A percentile compares a stretch with the other conserved stretches of the same genome.
Evolutionary conservation across 352 stramenopile species (phyloP).

Genomic region (Saprolegnia parasitica): DNA sequence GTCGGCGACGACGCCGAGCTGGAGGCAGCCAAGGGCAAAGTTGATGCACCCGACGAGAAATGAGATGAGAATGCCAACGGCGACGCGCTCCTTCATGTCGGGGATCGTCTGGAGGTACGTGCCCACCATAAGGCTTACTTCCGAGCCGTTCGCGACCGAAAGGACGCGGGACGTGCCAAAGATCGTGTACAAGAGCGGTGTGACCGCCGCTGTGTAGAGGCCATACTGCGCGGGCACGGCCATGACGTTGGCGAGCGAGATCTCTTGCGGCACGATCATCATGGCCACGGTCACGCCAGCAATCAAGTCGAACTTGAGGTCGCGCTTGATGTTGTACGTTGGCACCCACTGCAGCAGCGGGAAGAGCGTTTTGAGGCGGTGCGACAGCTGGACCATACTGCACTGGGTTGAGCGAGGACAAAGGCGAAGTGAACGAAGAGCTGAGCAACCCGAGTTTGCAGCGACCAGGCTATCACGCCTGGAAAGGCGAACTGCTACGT

Average conservation of each 20-base stretch:
- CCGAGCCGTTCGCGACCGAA: constrained; percentile 59
- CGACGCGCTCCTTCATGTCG: constrained; percentile 43
- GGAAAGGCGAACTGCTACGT: not conserved
- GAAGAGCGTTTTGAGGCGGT: constrained; percentile 32
- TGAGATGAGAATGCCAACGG: constrained; percentile 62
- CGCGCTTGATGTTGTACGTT: constrained; percentile 48
- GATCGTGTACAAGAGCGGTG: constrained; percentile 65
- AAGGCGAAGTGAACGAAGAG: constrained; percentile 10
- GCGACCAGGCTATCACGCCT: not conserved
- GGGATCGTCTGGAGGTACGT: constrained; percentile 39
- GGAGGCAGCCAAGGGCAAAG: constrained; percentile 48
- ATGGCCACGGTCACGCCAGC: constrained; percentile 73
- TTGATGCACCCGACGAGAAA: constrained; percentile 60
- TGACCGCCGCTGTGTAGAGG: constrained; percentile 63
- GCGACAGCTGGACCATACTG: not conserved
- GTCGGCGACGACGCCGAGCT: constrained; percentile 55
- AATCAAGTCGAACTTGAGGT: constrained; percentile 65
- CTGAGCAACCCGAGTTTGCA: no score
- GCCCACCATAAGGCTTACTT: constrained; percentile 60
- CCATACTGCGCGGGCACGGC: constrained; percentile 62
- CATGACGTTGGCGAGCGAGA: constrained; percentile 89
- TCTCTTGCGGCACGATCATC: constrained; percentile 90
- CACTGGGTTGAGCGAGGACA: not conserved
- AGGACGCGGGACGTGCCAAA: constrained; percentile 60
- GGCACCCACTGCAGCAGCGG: constrained; percentile 72